Base-by-base conservation (phyloP, 495 filamentous ascomycete species). In the Aspergillus sparsus region DNA sequence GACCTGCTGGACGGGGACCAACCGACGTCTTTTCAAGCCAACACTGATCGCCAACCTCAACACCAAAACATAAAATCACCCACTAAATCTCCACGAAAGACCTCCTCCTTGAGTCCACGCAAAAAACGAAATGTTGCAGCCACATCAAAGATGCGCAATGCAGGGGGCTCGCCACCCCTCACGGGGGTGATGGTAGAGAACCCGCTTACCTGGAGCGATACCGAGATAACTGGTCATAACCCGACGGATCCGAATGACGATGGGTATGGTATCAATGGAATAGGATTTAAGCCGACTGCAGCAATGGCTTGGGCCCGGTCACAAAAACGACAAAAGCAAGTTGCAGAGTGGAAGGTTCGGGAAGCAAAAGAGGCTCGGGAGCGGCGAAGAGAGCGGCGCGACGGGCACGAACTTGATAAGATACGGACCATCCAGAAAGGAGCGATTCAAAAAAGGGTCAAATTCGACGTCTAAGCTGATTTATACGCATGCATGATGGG, bases 221-320 rank as follows among this genome's bases (percentile, higher is more conserved):
- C 87, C 55, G 91, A 96, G 64, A 93, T 95, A 61, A 95, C 91
- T 0, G 85, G 91, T 15, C 89, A 94, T 68, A 80, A 89, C 62
- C 87, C 87, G 3, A 80, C 80, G 34, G 89, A 91, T 69, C 86
- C 86, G 41, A 84, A 82, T 56, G 89, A 91, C 62, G 89, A 92
- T 71, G 89, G 89, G 31, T 89, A 89, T 37, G 89, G 89, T 39
- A 90, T 92, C 62, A 91, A 95, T 71, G 93, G 93, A 12, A 88
- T 98, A 66, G 93, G 93, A 2, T 97, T 96, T 73, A 88, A 85
- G 62, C 93, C 93, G 0, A 97, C 92, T 8, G 82, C 92, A 15
- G 89, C 89, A 35, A 85, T 92, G 34, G 93, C 91, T 1, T 87
- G 90, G 71, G 85, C 85, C 31, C 80, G 93, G 56, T 80, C 83